Conservation (phyloP, 169 alveolate species). For the Plasmodium vivax region DNA sequence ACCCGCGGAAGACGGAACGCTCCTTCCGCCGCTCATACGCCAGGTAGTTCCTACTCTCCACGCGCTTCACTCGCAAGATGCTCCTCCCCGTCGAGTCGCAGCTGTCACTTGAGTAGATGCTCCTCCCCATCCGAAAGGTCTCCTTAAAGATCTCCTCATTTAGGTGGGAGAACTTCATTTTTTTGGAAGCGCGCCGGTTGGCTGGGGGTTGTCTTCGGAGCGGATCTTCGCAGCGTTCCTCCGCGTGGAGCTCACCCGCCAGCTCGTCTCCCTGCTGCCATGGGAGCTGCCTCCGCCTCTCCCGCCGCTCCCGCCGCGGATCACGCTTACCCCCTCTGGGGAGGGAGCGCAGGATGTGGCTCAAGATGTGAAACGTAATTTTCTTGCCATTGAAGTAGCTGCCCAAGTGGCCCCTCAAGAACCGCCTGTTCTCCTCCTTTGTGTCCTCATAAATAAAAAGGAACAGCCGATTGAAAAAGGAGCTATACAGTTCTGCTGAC, state of each 20-base stretch:
- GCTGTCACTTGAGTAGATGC: conserved; percentile 53
- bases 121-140: conserved; percentile 3
- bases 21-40: conserved; percentile 25
- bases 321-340: not conserved
- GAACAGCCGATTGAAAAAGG: conserved; percentile 16
- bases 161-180: not conserved
- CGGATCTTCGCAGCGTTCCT: not conserved
- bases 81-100: not conserved
- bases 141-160: conserved; percentile 34
- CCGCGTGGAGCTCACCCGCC: not conserved
- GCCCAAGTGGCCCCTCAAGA: conserved; percentile 5
- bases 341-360: not conserved
- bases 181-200: not conserved
- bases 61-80: conserved; percentile 6
- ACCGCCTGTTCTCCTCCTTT: conserved; percentile 17
- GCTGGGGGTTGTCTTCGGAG: not conserved
- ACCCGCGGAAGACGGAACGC: not conserved
- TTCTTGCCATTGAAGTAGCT: conserved; percentile 42
- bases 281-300: not conserved
- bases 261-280: not conserved
- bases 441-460: conserved; percentile 62
- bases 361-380: conserved; percentile 8
- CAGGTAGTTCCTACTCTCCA: conserved; percentile 27
- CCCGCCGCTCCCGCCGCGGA: not conserved
- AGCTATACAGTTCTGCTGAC: not conserved